Percentiles rank a stretch among this genome's conserved stretches.
These are phyloP conservation scores for Neolecta irregularis DNA, from an alignment of 1,139 yeast genomes.

Conservation along the genomic window DNA sequence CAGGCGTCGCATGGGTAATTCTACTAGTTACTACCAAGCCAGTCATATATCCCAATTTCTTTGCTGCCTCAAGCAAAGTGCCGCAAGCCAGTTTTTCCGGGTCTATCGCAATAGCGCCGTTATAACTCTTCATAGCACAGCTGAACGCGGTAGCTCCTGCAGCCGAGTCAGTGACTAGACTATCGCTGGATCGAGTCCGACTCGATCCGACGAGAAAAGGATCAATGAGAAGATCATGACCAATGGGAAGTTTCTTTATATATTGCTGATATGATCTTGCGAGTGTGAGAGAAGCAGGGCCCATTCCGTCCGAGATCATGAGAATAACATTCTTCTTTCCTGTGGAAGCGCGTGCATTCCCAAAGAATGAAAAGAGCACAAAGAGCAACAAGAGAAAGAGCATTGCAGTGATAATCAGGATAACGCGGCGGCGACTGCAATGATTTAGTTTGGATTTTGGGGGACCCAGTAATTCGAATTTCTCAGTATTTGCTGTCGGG, in stretches of 20 bases:
- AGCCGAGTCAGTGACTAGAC: conserved; percentile 75
- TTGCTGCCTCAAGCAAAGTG: conserved; percentile 69
- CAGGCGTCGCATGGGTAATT: conserved; percentile 80
- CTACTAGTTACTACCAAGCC: conserved; percentile 81
- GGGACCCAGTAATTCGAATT: too few relatives aligned
- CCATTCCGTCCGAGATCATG: conserved; percentile 32
- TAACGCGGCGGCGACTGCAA: too few relatives aligned
- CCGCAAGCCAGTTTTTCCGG: conserved; percentile 55
- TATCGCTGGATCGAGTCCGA: conserved; percentile 56
- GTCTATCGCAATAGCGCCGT: conserved; percentile 70
- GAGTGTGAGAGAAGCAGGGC: conserved; percentile 65
- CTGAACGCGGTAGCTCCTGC: conserved; percentile 91
- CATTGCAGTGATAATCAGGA: too few relatives aligned
- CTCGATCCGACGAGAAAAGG: conserved; percentile 57
- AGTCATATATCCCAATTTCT: conserved; percentile 48
- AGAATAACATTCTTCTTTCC: conserved; percentile 2
- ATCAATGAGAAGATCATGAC: conserved; percentile 52
- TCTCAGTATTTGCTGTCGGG: too few relatives aligned
- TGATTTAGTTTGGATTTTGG: too few relatives aligned
- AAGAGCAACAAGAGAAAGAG: too few relatives aligned
- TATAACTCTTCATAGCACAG: conserved; percentile 62
- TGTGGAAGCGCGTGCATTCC: not conserved
- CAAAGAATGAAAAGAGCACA: not conserved
- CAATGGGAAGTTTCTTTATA: too few relatives aligned
- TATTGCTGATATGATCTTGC: conserved; percentile 60